Evolutionary conservation across 768 basidiomycete species (phyloP), one percentile per base, ranked within the genome.

Genomic region (Phylloporus arenicola): DNA sequence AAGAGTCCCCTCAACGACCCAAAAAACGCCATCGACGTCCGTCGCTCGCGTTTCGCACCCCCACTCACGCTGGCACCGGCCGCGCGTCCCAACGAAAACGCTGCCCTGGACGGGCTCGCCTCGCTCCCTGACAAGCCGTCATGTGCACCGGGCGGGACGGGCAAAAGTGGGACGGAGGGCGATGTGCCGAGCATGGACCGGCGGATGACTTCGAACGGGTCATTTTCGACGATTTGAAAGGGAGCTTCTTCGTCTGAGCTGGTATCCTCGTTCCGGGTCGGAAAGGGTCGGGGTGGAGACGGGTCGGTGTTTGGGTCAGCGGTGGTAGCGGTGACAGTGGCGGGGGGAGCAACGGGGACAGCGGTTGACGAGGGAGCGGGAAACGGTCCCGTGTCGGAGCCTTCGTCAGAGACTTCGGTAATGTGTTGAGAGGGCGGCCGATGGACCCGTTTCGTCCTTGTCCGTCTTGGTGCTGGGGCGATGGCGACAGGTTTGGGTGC

Each of bases 1-100:
- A 67, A 67, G 4, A 67, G 48, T 13, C 65, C 63, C 0, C 57
- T 59, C 5, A 67, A 40, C 4, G 65, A 63, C 3, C 67, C 59
- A 4, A 67, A 56, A 29, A 67, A 58, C 1, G 55, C 51, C 24
- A 52, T 47, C 16, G 67, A 69, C 0, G 55, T 40, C 1, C 39
- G 49, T 1, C 56, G 65, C 34, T 63, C 57, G 25, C 64, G 63
- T 41, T 47, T 50, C 10, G 25, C 35, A 5, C 38, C 38, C 34
- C 34, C 16, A 4, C 4, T 35, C 2, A 35, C n/a, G 17, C n/a
- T 9, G 5, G n/a, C 34, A 22, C 38, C 38, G 38, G 38, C 38
- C 3, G 38, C 17, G 4, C 38, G 17, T 9, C 38, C 38, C 19
- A 39, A 9, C 11, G 20, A 39, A 39, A 58, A 29, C 10, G 11